Conservation (phyloP, 495 filamentous ascomycete species). For the Tuber borchii region DNA sequence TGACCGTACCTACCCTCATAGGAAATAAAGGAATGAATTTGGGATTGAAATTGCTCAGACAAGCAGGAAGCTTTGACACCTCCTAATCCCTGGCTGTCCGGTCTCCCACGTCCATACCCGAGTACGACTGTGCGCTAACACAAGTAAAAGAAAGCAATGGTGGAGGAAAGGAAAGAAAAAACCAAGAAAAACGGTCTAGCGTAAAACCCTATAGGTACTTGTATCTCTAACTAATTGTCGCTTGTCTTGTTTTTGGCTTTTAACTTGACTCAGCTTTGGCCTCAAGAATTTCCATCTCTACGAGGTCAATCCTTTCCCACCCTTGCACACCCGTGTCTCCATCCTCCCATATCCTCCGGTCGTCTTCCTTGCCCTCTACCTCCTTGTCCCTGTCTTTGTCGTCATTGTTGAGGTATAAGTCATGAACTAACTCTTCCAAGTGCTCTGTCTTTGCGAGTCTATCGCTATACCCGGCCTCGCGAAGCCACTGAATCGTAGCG, state of each 20-base stretch:
- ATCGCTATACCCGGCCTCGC: constrained; percentile 22
- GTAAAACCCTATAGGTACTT: not conserved
- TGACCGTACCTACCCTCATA: no score
- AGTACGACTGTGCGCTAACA: not conserved
- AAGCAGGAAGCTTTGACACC: no score
- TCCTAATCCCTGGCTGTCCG: no score
- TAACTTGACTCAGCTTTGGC: not conserved
- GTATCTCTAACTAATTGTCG: not conserved
- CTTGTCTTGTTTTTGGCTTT: not conserved
- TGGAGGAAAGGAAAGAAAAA: not conserved
- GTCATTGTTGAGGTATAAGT: not conserved
- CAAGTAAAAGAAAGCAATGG: not conserved
- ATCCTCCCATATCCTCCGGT: not conserved
- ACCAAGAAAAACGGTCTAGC: not conserved
- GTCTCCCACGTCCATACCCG: no score
- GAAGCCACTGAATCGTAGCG: constrained; percentile 37
- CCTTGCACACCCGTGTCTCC: not conserved
- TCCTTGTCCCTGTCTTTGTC: not conserved
- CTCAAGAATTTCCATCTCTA: not conserved
- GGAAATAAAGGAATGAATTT: no score
- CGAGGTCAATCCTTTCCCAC: not conserved
- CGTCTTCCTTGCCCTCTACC: not conserved
- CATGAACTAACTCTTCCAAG: not conserved
- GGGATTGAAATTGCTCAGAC: no score
- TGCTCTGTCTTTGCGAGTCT: not conserved